Conservation (phyloP, 805 yeast genomes). For the Schwanniomyces occidentalis region DNA sequence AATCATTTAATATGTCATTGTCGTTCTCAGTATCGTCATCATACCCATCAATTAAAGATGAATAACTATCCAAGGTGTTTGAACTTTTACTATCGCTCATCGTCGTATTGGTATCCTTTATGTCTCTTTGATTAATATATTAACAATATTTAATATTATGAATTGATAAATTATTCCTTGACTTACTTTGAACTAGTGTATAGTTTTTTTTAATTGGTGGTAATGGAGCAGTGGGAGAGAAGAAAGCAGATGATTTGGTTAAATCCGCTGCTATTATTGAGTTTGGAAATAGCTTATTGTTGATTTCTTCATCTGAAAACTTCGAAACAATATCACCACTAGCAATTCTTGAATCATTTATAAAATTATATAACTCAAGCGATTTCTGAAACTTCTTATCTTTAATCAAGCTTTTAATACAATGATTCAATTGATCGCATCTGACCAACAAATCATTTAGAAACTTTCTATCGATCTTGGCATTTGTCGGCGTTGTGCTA, state of each 20-base stretch:
- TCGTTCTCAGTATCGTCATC: too few relatives aligned
- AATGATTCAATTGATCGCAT: conserved; percentile 23
- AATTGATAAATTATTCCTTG: background rate
- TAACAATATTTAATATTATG: conserved; percentile 13
- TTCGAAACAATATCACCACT: background rate
- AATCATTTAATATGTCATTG: too few relatives aligned
- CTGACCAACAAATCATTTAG: conserved; percentile 19
- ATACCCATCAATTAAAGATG: conserved; percentile 31
- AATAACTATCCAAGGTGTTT: conserved; percentile 24
- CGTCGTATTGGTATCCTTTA: conserved; percentile 2
- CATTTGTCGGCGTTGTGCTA: background rate
- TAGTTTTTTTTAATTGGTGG: conserved; percentile 13
- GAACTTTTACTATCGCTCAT: conserved; percentile 19
- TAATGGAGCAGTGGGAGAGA: conserved; percentile 25
- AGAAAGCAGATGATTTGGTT: conserved; percentile 10
- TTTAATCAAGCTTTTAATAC: conserved; percentile 21
- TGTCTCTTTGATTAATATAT: conserved; percentile 12
- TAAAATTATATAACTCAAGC: conserved; percentile 10
- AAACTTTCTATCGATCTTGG: conserved; percentile 14
- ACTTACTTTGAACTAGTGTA: background rate
- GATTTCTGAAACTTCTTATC: conserved; percentile 12
- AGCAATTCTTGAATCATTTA: conserved; percentile 4
- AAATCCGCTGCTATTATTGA: conserved; percentile 17
- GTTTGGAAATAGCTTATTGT: conserved; percentile 18
- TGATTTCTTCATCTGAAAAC: conserved; percentile 11